Percentiles rank a stretch among this genome's conserved stretches.
These are phyloP conservation scores for Trapa incisa DNA, from an alignment of 345 rosid species.

Conservation along the genomic window DNA sequence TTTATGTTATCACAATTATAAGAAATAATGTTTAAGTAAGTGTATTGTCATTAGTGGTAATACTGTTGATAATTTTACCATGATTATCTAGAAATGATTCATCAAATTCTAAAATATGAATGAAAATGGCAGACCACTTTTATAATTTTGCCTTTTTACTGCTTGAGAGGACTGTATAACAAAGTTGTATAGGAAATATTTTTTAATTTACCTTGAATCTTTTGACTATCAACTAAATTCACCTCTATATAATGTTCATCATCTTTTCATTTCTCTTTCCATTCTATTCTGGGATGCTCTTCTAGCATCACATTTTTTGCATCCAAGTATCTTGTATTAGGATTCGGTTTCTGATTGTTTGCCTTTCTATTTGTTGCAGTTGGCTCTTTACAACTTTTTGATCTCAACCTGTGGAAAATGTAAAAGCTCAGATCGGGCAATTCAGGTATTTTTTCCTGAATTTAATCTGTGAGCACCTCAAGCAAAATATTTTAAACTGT, in stretches of 20 bases:
- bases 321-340: background rate
- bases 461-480: constrained; percentile 5
- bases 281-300: background rate
- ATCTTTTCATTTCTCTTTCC: background rate
- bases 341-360: background rate
- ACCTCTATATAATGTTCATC: background rate
- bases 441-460: constrained; percentile 32
- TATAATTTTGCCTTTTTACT: background rate
- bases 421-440: constrained; percentile 60
- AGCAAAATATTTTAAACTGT: background rate
- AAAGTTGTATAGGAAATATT: background rate
- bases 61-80: background rate
- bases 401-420: constrained; percentile 85
- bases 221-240: background rate
- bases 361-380: constrained; percentile 30
- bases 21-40: background rate
- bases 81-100: background rate
- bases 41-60: background rate
- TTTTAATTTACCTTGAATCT: background rate
- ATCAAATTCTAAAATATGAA: background rate
- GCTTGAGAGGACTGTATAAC: background rate
- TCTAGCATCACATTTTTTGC: background rate
- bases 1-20: background rate
- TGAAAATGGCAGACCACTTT: background rate
- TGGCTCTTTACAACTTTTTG: constrained; percentile 64